A percentile compares a stretch with the other conserved stretches of the same genome.
phyloP scores from a whole-genome alignment of 2,329 filamentous ascomycete species.

The Cladophialophora immunda region DNA sequence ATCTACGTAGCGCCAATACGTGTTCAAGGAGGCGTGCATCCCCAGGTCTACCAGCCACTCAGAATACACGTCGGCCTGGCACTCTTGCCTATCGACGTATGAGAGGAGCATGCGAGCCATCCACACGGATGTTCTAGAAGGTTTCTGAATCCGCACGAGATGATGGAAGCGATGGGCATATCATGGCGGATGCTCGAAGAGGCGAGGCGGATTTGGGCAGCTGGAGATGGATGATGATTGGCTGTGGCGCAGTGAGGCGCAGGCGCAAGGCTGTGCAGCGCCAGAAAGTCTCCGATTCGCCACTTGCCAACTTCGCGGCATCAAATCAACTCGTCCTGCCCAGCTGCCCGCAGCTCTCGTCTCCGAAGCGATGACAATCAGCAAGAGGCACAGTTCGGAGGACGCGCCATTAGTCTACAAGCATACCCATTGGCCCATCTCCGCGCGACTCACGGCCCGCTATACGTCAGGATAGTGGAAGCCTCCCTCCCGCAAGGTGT shows the following conservation, averaged over 20 bases:
- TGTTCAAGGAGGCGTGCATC: slow-evolving; percentile 2
- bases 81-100: neutral
- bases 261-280: slow-evolving; percentile 18
- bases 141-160: slow-evolving; percentile 13
- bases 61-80: slow-evolving; percentile 7
- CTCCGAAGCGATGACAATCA: slow-evolving; percentile 3
- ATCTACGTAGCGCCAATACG: neutral
- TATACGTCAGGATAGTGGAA: slow-evolving; percentile 10
- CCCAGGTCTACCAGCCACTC: neutral
- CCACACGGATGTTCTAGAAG: slow-evolving; percentile 20
- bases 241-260: slow-evolving; percentile 22
- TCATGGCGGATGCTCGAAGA: neutral
- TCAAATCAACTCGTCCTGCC: slow-evolving; percentile 2
- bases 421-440: neutral
- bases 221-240: slow-evolving; percentile 5
- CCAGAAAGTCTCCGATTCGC: neutral
- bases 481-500: neutral
- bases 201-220: slow-evolving; percentile 19
- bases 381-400: slow-evolving; percentile 10
- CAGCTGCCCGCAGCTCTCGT: neutral
- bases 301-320: neutral
- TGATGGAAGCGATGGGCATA: neutral
- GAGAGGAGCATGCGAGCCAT: neutral
- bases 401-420: neutral
- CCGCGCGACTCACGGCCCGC: neutral